Evolutionary conservation across 441 rosid genomes (phyloP).

Genomic region (Pelargonium myrrhifolium): DNA sequence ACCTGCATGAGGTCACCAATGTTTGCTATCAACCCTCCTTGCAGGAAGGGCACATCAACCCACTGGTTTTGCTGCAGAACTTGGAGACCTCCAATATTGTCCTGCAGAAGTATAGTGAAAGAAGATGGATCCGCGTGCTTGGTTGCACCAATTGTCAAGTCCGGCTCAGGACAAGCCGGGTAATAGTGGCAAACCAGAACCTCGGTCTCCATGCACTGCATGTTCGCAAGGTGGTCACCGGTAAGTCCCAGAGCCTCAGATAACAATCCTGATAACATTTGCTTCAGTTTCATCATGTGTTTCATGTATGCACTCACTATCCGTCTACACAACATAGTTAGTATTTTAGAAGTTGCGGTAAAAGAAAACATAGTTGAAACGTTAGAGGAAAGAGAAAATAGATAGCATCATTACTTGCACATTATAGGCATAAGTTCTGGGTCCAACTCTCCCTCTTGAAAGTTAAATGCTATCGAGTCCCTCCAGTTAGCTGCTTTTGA

Average conservation of each 20-base stretch:
- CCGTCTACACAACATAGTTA: conserved; percentile 22
- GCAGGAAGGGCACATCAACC: conserved; percentile 15
- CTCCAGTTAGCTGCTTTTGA: conserved; percentile 44
- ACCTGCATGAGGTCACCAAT: conserved; percentile 59
- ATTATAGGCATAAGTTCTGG: conserved; percentile 29
- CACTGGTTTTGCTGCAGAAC: conserved; percentile 16
- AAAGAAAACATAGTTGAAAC: not conserved
- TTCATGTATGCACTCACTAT: conserved; percentile 36
- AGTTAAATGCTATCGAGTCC: conserved; percentile 35
- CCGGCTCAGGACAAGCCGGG: conserved; percentile 53
- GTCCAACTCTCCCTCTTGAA: conserved; percentile 35
- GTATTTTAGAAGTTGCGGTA: not conserved
- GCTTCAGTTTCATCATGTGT: conserved; percentile 25
- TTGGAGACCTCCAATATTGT: conserved; percentile 18
- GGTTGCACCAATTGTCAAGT: conserved; percentile 25
- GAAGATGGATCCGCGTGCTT: conserved; percentile 15
- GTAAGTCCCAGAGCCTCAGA: conserved; percentile 46
- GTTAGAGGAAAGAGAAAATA: too few relatives aligned
- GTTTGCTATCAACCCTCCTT: conserved; percentile 33
- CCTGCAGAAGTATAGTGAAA: conserved; percentile 19
- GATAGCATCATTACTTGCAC: conserved; percentile 32
- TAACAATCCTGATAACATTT: conserved; percentile 27
- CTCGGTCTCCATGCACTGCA: conserved; percentile 48
- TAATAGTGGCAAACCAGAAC: conserved; percentile 41
- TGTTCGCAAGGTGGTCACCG: conserved; percentile 27